These are phyloP conservation scores for Symbiodinium natans DNA, from an alignment of 73 alveolate genomes.

Conservation along the genomic window DNA sequence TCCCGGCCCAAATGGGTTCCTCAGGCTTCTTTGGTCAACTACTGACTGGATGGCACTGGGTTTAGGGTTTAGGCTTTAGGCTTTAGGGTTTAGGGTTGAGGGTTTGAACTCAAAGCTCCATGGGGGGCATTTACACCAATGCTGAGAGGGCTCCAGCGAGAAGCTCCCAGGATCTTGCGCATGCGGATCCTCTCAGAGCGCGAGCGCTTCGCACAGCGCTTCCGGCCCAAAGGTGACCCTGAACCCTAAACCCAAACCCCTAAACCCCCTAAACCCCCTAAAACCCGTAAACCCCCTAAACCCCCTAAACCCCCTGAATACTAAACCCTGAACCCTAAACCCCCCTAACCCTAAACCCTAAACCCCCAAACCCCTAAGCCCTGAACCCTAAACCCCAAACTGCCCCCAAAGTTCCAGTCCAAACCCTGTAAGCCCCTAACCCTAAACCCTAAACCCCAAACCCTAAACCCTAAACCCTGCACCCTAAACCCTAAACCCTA, in stretches of 20 bases:
- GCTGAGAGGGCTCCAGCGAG: neutral
- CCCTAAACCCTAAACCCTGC: no score
- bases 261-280: neutral
- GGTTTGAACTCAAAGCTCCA: neutral
- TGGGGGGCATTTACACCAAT: no score
- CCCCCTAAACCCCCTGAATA: neutral
- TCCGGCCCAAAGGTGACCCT: no score
- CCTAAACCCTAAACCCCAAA: no score
- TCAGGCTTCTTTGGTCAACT: no score
- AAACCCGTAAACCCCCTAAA: neutral
- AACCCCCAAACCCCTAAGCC: no score
- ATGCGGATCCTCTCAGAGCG: constrained; percentile 44
- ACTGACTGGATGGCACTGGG: neutral
- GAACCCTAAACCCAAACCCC: no score
- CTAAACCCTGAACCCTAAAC: no score
- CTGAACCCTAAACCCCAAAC: no score
- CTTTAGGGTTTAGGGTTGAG: neutral
- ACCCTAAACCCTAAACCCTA: no score
- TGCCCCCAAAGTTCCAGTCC: neutral
- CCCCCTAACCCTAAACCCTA: no score
- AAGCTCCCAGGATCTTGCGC: constrained; percentile 72
- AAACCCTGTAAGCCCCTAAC: neutral
- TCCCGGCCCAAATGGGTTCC: constrained; percentile 84
- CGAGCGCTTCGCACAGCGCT: no score
- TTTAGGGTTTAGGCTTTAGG: neutral